A percentile compares a stretch with the other conserved stretches of the same genome.
Evolutionary conservation across 805 yeast genomes (phyloP).

Genomic region (Schwanniomyces polymorphus): DNA sequence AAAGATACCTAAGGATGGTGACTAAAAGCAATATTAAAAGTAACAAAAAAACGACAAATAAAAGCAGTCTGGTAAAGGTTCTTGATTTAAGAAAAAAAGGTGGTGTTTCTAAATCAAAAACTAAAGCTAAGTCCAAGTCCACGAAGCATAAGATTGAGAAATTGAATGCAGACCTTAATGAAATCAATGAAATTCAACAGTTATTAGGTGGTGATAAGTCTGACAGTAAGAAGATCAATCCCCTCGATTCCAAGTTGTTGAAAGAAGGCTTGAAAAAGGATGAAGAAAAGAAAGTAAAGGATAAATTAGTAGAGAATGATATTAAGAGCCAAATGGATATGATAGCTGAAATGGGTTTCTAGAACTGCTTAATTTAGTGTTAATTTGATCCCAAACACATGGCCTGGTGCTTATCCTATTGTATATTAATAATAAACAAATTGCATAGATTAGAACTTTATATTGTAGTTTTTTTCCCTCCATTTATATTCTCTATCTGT

Average conservation of each 20-base stretch:
- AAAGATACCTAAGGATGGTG: neutral
- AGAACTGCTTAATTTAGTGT: neutral
- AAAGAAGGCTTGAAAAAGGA: conserved; percentile 42
- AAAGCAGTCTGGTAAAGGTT: neutral
- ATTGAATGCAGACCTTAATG: conserved; percentile 27
- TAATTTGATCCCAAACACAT: neutral
- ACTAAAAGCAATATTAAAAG: neutral
- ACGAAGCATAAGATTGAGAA: conserved; percentile 32
- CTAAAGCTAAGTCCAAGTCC: conserved; percentile 23
- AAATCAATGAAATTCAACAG: conserved; percentile 20
- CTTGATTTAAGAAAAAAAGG: neutral
- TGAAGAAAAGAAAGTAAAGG: conserved; percentile 22
- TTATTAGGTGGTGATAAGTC: conserved; percentile 10
- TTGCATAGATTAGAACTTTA: neutral
- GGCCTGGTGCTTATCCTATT: neutral
- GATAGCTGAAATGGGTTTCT: conserved; percentile 44
- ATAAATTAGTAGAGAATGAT: conserved; percentile 39
- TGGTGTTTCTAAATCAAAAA: conserved; percentile 10
- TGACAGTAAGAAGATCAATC: conserved; percentile 19
- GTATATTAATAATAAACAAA: neutral
- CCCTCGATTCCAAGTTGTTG: conserved; percentile 33
- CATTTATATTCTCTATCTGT: neutral
- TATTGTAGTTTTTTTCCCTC: neutral
- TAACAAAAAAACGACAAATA: neutral
- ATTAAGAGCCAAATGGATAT: conserved; percentile 47